phyloP scores from a whole-genome alignment of 495 filamentous ascomycete genomes.

The Glarea lozoyensis region DNA sequence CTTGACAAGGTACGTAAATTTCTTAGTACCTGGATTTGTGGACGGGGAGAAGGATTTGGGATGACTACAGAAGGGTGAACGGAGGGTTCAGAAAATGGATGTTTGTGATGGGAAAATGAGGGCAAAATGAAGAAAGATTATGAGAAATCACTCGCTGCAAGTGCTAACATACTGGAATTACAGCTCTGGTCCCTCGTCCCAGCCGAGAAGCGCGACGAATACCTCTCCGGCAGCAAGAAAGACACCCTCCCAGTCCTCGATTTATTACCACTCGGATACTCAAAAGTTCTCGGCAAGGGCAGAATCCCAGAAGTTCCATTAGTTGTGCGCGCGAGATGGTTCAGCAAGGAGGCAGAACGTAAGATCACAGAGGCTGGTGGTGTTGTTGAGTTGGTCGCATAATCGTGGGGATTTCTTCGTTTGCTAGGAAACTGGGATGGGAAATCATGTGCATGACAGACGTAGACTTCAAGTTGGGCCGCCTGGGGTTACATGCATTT shows the following conservation, averaged over 20 bases:
- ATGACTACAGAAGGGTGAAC: conserved; percentile 23
- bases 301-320: conserved; percentile 76
- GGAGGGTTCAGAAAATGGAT: too few species aligned
- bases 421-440: not conserved
- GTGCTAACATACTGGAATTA: conserved; percentile 3
- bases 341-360: conserved; percentile 81
- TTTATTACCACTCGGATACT: conserved; percentile 84
- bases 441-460: conserved; percentile 1
- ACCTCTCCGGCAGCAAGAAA: conserved; percentile 60
- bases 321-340: conserved; percentile 80
- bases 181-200: conserved; percentile 81
- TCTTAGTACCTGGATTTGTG: not conserved
- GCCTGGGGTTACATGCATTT: not conserved
- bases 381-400: conserved; percentile 86
- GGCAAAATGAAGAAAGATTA: not conserved
- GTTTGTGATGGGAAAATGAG: not conserved
- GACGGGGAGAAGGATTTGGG: conserved; percentile 11
- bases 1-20: conserved; percentile 23
- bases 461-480: not conserved
- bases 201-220: conserved; percentile 72
- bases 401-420: conserved; percentile 25
- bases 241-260: conserved; percentile 88
- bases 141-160: not conserved
- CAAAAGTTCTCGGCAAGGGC: conserved; percentile 91
- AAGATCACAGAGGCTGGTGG: conserved; percentile 95